phyloP scores from a whole-genome alignment of 31 red algal genomes.

The Asparagopsis taxiformis region DNA sequence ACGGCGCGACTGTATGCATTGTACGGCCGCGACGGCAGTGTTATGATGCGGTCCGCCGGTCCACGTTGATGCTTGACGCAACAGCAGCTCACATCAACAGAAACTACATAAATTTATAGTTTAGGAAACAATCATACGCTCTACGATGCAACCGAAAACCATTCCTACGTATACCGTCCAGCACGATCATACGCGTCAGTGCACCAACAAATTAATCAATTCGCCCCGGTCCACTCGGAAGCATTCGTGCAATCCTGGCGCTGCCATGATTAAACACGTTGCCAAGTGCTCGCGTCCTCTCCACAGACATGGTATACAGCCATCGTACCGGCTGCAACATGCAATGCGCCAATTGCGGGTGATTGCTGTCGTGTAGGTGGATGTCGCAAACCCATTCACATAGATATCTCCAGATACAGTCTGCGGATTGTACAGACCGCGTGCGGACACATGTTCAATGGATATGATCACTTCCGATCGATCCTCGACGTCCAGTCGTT shows the following conservation, averaged over 20 bases:
- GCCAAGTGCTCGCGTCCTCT: slow-evolving; percentile 1
- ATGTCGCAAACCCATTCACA: slow-evolving; percentile 47
- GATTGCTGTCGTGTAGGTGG: slow-evolving; percentile 59
- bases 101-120: too few species aligned
- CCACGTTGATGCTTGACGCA: too few species aligned
- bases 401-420: slow-evolving; percentile 63
- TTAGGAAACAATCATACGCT: too few species aligned
- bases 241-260: not conserved
- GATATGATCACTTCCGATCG: not conserved
- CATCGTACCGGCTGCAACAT: slow-evolving; percentile 25
- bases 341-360: slow-evolving; percentile 20
- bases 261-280: not conserved
- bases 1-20: too few species aligned
- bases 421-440: slow-evolving; percentile 70
- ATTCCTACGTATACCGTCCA: too few species aligned
- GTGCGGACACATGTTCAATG: not conserved
- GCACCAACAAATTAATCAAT: too few species aligned
- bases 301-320: slow-evolving; percentile 9
- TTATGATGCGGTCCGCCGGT: too few species aligned
- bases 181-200: too few species aligned
- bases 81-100: too few species aligned
- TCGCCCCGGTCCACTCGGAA: slow-evolving; percentile 33
- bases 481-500: slow-evolving; percentile 18
- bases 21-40: too few species aligned
- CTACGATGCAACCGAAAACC: too few species aligned